Conservation (phyloP, 169 alveolate species). For the Cryptosporidium ubiquitum region DNA sequence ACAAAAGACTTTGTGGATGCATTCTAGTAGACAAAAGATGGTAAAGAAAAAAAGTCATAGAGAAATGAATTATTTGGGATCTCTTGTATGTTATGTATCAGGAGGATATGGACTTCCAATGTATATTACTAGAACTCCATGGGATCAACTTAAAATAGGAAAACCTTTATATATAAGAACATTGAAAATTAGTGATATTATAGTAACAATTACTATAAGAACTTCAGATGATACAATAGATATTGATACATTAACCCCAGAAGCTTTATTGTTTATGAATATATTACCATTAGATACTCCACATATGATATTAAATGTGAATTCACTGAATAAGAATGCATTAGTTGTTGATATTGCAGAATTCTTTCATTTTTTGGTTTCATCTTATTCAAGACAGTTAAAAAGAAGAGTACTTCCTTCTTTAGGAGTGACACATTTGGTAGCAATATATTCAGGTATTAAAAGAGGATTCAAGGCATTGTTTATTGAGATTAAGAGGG, state of each 20-base stretch:
- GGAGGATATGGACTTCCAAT: slow-evolving; percentile 69
- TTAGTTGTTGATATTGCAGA: slow-evolving; percentile 86
- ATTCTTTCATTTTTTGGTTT: slow-evolving; percentile 82
- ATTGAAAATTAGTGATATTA: slow-evolving; percentile 84
- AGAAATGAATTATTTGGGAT: slow-evolving; percentile 20
- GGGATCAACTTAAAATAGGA: slow-evolving; percentile 78
- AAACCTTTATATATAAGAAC: slow-evolving; percentile 84
- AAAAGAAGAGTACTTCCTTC: slow-evolving; percentile 90
- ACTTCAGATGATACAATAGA: slow-evolving; percentile 87
- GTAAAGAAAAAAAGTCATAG: slow-evolving; percentile 6
- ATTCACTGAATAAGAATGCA: slow-evolving; percentile 81
- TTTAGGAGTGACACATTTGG: slow-evolving; percentile 88
- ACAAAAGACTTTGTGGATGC: slow-evolving; percentile 54
- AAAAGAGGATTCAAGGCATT: slow-evolving; percentile 84
- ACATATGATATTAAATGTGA: slow-evolving; percentile 87
- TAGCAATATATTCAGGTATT: slow-evolving; percentile 87
- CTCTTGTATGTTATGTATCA: slow-evolving; percentile 65
- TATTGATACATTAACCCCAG: slow-evolving; percentile 77
- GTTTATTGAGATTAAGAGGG: slow-evolving; percentile 82
- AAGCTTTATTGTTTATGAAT: slow-evolving; percentile 86
- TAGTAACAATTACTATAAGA: slow-evolving; percentile 86
- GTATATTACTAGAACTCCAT: slow-evolving; percentile 72
- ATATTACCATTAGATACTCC: slow-evolving; percentile 93
- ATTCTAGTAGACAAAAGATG: slow-evolving; percentile 51
- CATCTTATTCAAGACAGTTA: slow-evolving; percentile 88